These are phyloP conservation scores for Zygnema circumcarinatum DNA, from an alignment of 139 green algal genomes.

Conservation along the genomic window DNA sequence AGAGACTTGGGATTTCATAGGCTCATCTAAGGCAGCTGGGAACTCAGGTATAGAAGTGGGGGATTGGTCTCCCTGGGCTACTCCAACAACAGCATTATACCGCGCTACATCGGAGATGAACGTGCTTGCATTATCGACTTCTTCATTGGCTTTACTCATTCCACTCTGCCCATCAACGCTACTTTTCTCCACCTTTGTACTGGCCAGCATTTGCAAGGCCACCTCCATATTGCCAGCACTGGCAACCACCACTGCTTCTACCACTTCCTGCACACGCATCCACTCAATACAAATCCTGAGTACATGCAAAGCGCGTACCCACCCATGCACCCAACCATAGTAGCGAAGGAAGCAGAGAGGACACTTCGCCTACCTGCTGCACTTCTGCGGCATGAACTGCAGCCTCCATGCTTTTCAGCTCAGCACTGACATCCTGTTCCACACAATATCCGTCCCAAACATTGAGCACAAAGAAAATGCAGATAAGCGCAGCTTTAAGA, in stretches of 20 bases:
- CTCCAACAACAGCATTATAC: neutral
- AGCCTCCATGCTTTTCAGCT: neutral
- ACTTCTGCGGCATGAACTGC: neutral
- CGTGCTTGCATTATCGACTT: neutral
- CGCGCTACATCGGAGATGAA: neutral
- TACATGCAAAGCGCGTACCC: no score
- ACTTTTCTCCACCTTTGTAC: neutral
- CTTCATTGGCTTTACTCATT: neutral
- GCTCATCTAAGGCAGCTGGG: neutral
- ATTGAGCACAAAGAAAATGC: no score
- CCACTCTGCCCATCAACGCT: neutral
- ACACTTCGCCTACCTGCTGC: neutral
- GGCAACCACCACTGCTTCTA: neutral
- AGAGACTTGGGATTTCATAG: neutral
- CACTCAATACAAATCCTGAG: no score
- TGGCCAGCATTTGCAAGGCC: neutral
- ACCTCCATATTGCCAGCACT: neutral
- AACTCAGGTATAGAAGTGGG: neutral
- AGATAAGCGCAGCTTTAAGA: no score
- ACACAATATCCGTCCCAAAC: no score
- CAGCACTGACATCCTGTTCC: neutral
- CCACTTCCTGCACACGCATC: neutral
- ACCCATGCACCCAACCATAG: no score
- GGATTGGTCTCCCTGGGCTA: neutral
- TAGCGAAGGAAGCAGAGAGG: no score